phyloP scores from a whole-genome alignment of 176 grass and related monocot genomes.

The Phoenix dactylifera region DNA sequence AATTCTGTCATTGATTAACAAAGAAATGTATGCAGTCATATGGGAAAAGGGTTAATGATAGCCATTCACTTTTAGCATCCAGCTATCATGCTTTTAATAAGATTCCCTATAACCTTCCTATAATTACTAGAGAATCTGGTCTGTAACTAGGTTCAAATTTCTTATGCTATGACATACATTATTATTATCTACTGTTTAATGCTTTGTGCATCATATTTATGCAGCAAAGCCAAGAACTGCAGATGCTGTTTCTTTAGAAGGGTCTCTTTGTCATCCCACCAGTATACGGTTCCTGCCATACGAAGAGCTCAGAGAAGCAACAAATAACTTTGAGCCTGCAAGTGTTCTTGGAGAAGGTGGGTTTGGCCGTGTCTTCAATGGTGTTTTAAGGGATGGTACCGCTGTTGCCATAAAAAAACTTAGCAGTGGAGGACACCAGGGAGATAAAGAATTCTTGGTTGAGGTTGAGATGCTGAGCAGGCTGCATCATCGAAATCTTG shows the following conservation, averaged over 20 bases:
- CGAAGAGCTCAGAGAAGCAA: slow-evolving; percentile 88
- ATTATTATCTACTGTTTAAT: too few relatives aligned
- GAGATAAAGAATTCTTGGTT: slow-evolving; percentile 94
- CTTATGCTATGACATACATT: too few relatives aligned
- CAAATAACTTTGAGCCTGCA: slow-evolving; percentile 79
- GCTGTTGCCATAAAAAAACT: slow-evolving; percentile 98
- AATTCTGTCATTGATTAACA: too few relatives aligned
- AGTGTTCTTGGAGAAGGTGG: slow-evolving; percentile 90
- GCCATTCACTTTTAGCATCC: too few relatives aligned
- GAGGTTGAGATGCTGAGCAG: slow-evolving; percentile 99
- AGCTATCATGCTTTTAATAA: too few relatives aligned
- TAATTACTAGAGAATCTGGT: too few relatives aligned
- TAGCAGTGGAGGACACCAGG: slow-evolving; percentile 78
- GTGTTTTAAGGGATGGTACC: slow-evolving; percentile 70
- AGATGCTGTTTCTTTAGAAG: slow-evolving; percentile 69
- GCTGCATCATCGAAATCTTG: slow-evolving; percentile 96
- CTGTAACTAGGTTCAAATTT: too few relatives aligned
- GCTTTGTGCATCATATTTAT: slow-evolving; percentile 4
- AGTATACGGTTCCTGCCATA: slow-evolving; percentile 83
- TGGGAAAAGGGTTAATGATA: too few relatives aligned
- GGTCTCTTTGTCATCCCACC: slow-evolving; percentile 65
- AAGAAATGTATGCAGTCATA: too few relatives aligned
- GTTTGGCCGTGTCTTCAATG: slow-evolving; percentile 92
- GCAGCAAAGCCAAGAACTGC: slow-evolving; percentile 57
- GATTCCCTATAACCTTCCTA: too few relatives aligned